Base-by-base conservation (phyloP, 1,284 basidiomycete genomes). In the Ustilago trichophora region DNA sequence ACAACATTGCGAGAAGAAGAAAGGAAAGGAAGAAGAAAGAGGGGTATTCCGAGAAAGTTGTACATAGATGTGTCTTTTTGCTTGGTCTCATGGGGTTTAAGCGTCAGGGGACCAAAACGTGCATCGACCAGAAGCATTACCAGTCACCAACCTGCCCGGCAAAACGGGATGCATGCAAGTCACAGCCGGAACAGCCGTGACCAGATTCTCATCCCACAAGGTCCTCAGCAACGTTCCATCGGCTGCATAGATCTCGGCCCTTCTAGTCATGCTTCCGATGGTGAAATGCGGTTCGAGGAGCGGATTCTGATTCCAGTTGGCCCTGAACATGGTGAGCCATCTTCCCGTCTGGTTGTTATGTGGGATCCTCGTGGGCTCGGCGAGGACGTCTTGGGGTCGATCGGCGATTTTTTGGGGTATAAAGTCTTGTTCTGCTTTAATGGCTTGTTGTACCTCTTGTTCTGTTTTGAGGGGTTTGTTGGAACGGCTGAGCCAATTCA, bases 331-430 rank as follows among this genome's bases (percentile, higher is more conserved):
- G n/a, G 78, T 81, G 18, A 81, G 65, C 79, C 79, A 80, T 40
- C 73, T 75, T 15, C 79, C 79, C 3, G 79, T 80, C 25, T 80
- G 76, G 37, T 80, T 80, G 65, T 80, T 80, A 53, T 80, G 78
- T 7, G 72, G 67, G 19, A 80, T 57, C 11, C 42, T 51, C 6
- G 27, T 44, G 0, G 72, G 71, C 5, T 51, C 35, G 11, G 41
- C 51, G 2, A 78, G 67, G 2, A 73, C 21, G 40, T 79, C 65
- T 15, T 66, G 19, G 3, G 68, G 73, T 36, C 56, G 50, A 36
- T 49, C 21, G 0, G 44, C 24, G n/a, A 32, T 10, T 9, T 27
- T 35, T 4, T 22, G 15, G 7, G 38, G 21, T 6, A 40, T 16
- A 0, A 25, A 15, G 16, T 35, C 27, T 35, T 45, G 33, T 40